A percentile compares a stretch with the other conserved stretches of the same genome.
phyloP scores from a whole-genome alignment of 768 basidiomycete species.

The Gyrodon lividus region DNA sequence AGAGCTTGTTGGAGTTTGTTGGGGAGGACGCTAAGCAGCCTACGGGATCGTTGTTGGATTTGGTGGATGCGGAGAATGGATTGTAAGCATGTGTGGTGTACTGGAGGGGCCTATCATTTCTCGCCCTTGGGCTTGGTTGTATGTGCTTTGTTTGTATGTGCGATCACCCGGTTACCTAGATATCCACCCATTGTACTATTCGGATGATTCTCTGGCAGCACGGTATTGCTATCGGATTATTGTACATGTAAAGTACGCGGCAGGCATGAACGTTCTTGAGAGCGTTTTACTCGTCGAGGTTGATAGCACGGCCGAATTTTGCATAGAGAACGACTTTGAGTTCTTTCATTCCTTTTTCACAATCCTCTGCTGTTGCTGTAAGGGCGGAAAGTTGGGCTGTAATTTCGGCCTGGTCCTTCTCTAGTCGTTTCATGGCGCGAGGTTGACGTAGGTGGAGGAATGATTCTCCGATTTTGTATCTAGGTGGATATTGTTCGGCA shows the following conservation, averaged over 20 bases:
- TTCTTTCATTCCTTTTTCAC: slow-evolving; percentile 74
- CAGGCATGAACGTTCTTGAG: not conserved
- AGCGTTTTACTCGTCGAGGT: slow-evolving; percentile 68
- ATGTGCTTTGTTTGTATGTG: not conserved
- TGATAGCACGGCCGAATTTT: slow-evolving; percentile 92
- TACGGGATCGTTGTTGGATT: slow-evolving; percentile 55
- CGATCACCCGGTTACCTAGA: not conserved
- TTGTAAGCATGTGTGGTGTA: slow-evolving; percentile 13
- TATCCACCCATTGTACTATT: not conserved
- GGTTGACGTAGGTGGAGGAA: slow-evolving; percentile 77
- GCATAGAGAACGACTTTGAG: slow-evolving; percentile 81
- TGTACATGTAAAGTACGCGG: slow-evolving; percentile 4
- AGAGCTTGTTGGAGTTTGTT: slow-evolving; percentile 62
- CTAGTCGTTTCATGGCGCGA: slow-evolving; percentile 69
- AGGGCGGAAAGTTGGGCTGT: slow-evolving; percentile 54
- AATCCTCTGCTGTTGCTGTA: slow-evolving; percentile 54
- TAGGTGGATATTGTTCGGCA: slow-evolving; percentile 25
- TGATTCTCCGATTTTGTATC: slow-evolving; percentile 88
- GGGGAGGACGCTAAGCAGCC: slow-evolving; percentile 67
- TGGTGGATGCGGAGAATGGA: slow-evolving; percentile 46
- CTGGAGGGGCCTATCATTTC: not conserved
- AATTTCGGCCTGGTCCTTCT: slow-evolving; percentile 62
- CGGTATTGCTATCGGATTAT: not conserved
- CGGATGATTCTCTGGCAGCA: not conserved
- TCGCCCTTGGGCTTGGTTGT: not conserved